Conservation (phyloP, 352 stramenopile genomes). For the Phytophthora sansomeana region DNA sequence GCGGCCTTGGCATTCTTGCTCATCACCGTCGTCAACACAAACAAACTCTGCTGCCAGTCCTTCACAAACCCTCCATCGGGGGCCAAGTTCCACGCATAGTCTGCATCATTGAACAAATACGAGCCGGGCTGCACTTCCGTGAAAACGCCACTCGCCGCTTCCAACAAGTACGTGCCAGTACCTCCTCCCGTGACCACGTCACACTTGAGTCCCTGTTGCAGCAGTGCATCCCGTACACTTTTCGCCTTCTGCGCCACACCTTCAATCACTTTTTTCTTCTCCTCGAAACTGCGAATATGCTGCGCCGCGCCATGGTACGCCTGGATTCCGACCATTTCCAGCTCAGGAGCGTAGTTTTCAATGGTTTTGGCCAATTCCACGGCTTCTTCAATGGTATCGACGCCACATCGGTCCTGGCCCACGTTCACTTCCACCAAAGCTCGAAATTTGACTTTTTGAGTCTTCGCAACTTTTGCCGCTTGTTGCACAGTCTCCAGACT, state of each 20-base stretch:
- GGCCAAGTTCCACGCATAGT: conserved; percentile 70
- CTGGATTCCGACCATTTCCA: conserved; percentile 68
- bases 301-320: conserved; percentile 78
- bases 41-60: conserved; percentile 72
- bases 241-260: conserved; percentile 51
- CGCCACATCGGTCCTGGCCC: conserved; percentile 77
- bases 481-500: conserved; percentile 49
- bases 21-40: conserved; percentile 78
- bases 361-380: conserved; percentile 53
- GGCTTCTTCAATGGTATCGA: conserved; percentile 56
- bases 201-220: conserved; percentile 45
- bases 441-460: conserved; percentile 44
- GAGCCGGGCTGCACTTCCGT: conserved; percentile 82
- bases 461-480: conserved; percentile 39
- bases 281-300: conserved; percentile 67
- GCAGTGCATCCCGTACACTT: conserved; percentile 48
- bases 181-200: conserved; percentile 75
- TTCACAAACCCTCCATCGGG: conserved; percentile 45
- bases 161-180: conserved; percentile 72
- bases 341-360: conserved; percentile 6
- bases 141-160: conserved; percentile 68
- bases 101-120: conserved; percentile 82
- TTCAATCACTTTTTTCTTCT: conserved; percentile 59
- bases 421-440: conserved; percentile 81
- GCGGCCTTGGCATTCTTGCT: conserved; percentile 48